phyloP scores from a whole-genome alignment of 1,284 basidiomycete genomes.

The Ustilago trichophora region DNA sequence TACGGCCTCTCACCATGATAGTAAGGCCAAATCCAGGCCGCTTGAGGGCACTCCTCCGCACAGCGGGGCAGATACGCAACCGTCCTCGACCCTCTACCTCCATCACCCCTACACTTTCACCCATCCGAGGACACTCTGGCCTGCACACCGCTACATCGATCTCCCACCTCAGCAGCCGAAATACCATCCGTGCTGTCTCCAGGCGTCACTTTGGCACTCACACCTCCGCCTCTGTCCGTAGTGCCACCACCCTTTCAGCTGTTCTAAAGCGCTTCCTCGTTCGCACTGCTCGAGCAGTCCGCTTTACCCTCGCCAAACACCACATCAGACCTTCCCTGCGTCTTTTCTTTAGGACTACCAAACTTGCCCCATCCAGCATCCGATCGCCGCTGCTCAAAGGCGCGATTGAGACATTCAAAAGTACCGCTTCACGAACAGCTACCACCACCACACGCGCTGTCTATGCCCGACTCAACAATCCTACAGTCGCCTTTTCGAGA shows the following conservation, averaged over 20 bases:
- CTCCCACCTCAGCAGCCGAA: neutral
- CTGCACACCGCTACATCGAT: neutral
- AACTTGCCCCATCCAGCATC: neutral
- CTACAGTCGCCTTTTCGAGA: slow-evolving; percentile 14
- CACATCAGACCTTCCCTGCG: neutral
- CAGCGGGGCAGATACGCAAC: neutral
- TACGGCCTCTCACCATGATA: too few species aligned
- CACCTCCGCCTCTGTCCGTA: neutral
- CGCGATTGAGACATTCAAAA: slow-evolving; percentile 6
- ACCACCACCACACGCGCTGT: neutral
- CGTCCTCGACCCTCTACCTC: neutral
- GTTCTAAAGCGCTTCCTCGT: neutral
- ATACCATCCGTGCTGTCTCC: neutral
- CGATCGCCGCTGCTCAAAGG: slow-evolving; percentile 19
- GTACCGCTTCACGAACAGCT: neutral
- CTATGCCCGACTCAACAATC: slow-evolving; percentile 6
- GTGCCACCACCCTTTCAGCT: neutral
- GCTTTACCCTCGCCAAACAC: neutral
- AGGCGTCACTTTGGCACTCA: slow-evolving; percentile 1
- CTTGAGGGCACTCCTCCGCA: slow-evolving; percentile 4
- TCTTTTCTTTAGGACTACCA: neutral
- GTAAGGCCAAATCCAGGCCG: slow-evolving; percentile 22
- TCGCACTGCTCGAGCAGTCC: neutral
- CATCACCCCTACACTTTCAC: slow-evolving; percentile 4
- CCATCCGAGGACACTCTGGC: neutral